These are phyloP conservation scores for Alternaria gansuensis DNA, from an alignment of 2,329 filamentous ascomycete genomes.

Conservation along the genomic window DNA sequence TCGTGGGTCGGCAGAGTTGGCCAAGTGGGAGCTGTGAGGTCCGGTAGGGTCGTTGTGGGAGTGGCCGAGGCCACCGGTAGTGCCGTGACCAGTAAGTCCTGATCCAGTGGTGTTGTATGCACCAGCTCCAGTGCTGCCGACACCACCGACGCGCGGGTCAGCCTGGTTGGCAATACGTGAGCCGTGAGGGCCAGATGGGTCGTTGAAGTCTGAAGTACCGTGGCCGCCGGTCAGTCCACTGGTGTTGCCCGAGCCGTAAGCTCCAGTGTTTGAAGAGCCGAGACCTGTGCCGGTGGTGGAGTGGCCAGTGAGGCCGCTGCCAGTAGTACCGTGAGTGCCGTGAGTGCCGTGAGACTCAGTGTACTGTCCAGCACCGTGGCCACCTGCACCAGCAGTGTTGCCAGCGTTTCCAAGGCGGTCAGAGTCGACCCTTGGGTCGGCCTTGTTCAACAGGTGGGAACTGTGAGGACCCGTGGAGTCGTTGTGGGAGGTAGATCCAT, in stretches of 20 bases:
- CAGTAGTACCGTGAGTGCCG: slow-evolving; percentile 20
- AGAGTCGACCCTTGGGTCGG: slow-evolving; percentile 50
- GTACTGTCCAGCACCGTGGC: slow-evolving; percentile 23
- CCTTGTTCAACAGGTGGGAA: slow-evolving; percentile 37
- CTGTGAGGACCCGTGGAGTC: slow-evolving; percentile 15
- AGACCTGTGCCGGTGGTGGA: slow-evolving; percentile 15
- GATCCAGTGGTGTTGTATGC: slow-evolving; percentile 7
- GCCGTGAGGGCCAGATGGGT: slow-evolving; percentile 50
- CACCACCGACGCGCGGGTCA: slow-evolving; percentile 41
- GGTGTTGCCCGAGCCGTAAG: slow-evolving; percentile 19
- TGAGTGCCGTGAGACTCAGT: slow-evolving; percentile 14
- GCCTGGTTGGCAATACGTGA: slow-evolving; percentile 31
- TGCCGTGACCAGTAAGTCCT: not conserved
- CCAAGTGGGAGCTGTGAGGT: slow-evolving; percentile 38
- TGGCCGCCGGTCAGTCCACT: slow-evolving; percentile 13
- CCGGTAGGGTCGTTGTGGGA: slow-evolving; percentile 43
- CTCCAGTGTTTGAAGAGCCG: slow-evolving; percentile 18
- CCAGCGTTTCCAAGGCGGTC: slow-evolving; percentile 43
- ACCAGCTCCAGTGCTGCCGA: slow-evolving; percentile 2
- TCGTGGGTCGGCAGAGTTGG: slow-evolving; percentile 44
- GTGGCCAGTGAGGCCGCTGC: slow-evolving; percentile 18
- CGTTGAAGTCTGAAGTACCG: slow-evolving; percentile 30
- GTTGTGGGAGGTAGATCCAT: slow-evolving; percentile 34
- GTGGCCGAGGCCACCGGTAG: slow-evolving; percentile 1
- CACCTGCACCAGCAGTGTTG: slow-evolving; percentile 41